Evolutionary conservation across 192 early-diverging fungal genomes (phyloP).

Genomic region (Entomortierella chlamydospora): DNA sequence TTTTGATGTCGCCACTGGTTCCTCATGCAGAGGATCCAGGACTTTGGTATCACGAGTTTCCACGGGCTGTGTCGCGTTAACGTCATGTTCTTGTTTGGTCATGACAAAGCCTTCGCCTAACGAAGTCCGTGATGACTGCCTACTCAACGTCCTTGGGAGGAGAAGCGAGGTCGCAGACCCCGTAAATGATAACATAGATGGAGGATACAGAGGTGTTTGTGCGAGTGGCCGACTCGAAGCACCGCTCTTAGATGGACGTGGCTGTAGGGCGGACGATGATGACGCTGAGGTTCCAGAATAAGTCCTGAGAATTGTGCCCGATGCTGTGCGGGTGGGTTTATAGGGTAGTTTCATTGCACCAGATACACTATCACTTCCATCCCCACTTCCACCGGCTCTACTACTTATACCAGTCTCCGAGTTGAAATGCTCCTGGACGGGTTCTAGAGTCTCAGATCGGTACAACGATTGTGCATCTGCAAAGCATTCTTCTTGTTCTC

Average conservation of each 20-base stretch:
- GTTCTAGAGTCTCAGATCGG: constrained; percentile 32
- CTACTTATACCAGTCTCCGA: neutral
- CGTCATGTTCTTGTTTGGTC: neutral
- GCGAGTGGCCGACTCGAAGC: constrained; percentile 27
- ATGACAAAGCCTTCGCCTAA: neutral
- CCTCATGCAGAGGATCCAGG: neutral
- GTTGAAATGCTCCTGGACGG: constrained; percentile 25
- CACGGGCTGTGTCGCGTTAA: neutral
- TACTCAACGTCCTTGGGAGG: constrained; percentile 22
- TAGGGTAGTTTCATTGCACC: neutral
- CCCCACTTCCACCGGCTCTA: neutral
- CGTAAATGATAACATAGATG: constrained; percentile 23
- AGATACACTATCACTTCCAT: neutral
- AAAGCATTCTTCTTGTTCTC: constrained; percentile 25
- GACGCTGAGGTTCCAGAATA: constrained; percentile 19
- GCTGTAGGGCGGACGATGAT: neutral
- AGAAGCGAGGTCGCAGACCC: constrained; percentile 24
- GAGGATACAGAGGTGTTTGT: constrained; percentile 42
- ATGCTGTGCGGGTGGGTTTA: neutral
- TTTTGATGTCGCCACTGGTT: neutral
- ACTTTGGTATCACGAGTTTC: neutral
- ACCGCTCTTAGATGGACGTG: constrained; percentile 31
- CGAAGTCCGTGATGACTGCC: constrained; percentile 22
- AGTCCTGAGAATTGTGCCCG: constrained; percentile 18
- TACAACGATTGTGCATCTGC: constrained; percentile 42